These are phyloP conservation scores for Linnemannia exigua DNA, from an alignment of 192 early-diverging fungal species.

Conservation along the genomic window DNA sequence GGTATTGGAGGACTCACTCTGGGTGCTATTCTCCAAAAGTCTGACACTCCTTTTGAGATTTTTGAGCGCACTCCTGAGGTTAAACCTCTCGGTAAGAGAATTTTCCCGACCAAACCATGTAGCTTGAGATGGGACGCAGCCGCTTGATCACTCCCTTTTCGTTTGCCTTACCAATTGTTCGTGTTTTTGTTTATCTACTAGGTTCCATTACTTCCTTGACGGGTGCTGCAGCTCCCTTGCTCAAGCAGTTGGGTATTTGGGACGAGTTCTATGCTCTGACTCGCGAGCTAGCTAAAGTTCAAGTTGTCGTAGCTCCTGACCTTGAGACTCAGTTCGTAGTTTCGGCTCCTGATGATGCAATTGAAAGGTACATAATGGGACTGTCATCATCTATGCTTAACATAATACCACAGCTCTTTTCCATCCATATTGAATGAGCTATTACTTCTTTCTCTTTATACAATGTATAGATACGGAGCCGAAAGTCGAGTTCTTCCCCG, in stretches of 20 bases:
- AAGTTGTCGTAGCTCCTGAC: too few relatives aligned
- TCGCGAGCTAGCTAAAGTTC: too few relatives aligned
- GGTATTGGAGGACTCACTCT: constrained; percentile 33
- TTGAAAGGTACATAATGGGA: too few relatives aligned
- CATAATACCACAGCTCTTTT: too few relatives aligned
- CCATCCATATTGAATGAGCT: neutral
- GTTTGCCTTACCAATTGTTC: neutral
- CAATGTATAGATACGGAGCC: constrained; percentile 8
- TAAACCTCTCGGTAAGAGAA: constrained; percentile 15
- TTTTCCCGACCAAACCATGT: too few relatives aligned
- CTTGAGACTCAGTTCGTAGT: too few relatives aligned
- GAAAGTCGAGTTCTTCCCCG: constrained; percentile 30
- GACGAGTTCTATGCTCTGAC: constrained; percentile 22
- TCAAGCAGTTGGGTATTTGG: constrained; percentile 28
- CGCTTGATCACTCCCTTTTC: too few relatives aligned
- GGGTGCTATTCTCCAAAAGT: constrained; percentile 17
- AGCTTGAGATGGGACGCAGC: too few relatives aligned
- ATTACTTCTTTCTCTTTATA: neutral
- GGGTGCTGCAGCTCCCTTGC: constrained; percentile 9
- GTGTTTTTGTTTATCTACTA: neutral
- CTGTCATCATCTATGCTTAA: too few relatives aligned
- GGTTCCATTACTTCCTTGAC: constrained; percentile 9
- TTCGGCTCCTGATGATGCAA: too few relatives aligned
- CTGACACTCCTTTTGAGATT: constrained; percentile 23
- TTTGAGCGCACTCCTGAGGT: constrained; percentile 31